A percentile compares a stretch with the other conserved stretches of the same genome.
phyloP scores from a whole-genome alignment of 208 protist genomes.

The Crithidia sp. region DNA sequence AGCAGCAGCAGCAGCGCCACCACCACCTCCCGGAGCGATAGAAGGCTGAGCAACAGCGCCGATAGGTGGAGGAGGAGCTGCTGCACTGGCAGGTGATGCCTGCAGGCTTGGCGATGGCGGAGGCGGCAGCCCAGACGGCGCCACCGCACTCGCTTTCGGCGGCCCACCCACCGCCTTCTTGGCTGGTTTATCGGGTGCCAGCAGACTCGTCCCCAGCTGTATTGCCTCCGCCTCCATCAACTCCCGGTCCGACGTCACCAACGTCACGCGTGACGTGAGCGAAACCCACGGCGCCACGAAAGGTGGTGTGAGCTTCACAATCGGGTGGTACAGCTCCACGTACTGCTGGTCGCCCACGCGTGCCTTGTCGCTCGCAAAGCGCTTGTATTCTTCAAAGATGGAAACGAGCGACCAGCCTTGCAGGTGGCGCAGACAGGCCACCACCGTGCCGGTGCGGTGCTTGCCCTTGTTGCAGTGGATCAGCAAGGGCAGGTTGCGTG shows the following conservation, averaged over 20 bases:
- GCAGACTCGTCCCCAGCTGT: constrained; percentile 66
- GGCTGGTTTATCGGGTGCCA: constrained; percentile 49
- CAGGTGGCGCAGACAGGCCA: constrained; percentile 91
- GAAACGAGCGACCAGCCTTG: constrained; percentile 96
- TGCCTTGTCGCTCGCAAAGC: constrained; percentile 95
- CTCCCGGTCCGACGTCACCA: constrained; percentile 68
- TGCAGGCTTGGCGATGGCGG: constrained; percentile 11
- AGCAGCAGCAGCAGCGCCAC: neutral
- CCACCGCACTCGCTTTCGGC: neutral
- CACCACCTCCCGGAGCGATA: neutral
- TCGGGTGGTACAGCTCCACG: constrained; percentile 96
- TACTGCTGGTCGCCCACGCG: constrained; percentile 96
- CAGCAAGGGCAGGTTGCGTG: constrained; percentile 94
- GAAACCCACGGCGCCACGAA: constrained; percentile 76
- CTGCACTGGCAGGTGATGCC: neutral
- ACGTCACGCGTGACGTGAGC: constrained; percentile 42
- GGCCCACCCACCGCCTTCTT: constrained; percentile 17
- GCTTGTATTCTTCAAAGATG: constrained; percentile 96
- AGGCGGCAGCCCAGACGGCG: neutral
- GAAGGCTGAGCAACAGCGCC: neutral
- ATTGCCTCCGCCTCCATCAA: constrained; percentile 60
- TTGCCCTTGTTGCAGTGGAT: constrained; percentile 99
- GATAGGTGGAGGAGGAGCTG: neutral
- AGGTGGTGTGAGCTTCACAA: constrained; percentile 61
- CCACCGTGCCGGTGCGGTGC: constrained; percentile 96